These are phyloP conservation scores for Vitis hybrid DNA, from an alignment of 177 flowering plant genomes.

Conservation along the genomic window DNA sequence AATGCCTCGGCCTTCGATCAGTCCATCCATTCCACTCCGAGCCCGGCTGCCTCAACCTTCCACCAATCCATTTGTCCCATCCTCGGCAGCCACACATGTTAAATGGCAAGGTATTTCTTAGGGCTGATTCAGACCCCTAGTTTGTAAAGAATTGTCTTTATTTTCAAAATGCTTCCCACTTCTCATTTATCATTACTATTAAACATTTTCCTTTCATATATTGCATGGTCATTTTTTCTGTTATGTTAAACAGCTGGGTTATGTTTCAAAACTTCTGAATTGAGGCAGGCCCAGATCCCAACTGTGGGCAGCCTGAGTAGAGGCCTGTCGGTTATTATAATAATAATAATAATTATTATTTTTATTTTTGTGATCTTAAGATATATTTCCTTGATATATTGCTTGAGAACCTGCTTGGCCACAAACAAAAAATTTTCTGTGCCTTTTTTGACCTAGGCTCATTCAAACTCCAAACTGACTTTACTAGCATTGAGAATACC, in stretches of 20 bases:
- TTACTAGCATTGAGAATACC: too few species aligned
- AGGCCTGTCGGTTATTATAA: not conserved
- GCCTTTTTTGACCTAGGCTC: not conserved
- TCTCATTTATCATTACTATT: not conserved
- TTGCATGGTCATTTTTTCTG: not conserved
- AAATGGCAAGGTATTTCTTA: conserved; percentile 3
- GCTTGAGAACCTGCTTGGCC: not conserved
- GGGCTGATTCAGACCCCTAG: not conserved
- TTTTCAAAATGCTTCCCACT: not conserved
- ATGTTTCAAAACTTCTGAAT: not conserved
- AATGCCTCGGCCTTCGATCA: too few species aligned
- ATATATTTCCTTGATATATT: not conserved
- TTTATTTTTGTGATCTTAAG: not conserved
- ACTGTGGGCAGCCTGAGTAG: not conserved
- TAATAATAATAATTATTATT: not conserved
- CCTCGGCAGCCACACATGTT: not conserved
- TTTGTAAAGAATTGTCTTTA: not conserved
- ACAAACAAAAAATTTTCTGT: not conserved
- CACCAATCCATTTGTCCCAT: not conserved
- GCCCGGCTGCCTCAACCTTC: too few species aligned
- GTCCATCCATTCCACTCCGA: too few species aligned
- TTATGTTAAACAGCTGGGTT: not conserved
- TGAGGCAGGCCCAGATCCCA: not conserved
- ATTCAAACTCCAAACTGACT: not conserved
- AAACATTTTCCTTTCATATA: not conserved